phyloP scores from a whole-genome alignment of 2,329 filamentous ascomycete genomes.

The Ascochyta viciae-villosae region DNA sequence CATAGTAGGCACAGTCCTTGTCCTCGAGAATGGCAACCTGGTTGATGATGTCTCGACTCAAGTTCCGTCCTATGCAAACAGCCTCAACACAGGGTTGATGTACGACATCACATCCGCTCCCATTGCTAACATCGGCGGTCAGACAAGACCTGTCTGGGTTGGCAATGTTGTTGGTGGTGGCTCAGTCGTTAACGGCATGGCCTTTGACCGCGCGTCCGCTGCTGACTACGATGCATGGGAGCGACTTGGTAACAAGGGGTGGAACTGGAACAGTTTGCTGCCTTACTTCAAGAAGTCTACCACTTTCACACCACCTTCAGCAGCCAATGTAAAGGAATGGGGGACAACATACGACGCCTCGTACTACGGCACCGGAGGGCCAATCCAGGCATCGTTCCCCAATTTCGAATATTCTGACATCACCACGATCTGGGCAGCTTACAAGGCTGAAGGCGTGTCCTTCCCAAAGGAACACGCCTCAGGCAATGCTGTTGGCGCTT shows the following conservation, averaged over 20 bases:
- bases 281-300: slow-evolving; percentile 43
- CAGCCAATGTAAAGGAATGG: slow-evolving; percentile 23
- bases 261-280: slow-evolving; percentile 40
- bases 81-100: slow-evolving; percentile 30
- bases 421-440: slow-evolving; percentile 30
- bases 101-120: slow-evolving; percentile 37
- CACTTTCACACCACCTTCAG: slow-evolving; percentile 30
- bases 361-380: slow-evolving; percentile 33
- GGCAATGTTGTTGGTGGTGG: slow-evolving; percentile 46
- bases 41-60: slow-evolving; percentile 32
- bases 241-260: slow-evolving; percentile 62
- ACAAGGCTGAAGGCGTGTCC: slow-evolving; percentile 25
- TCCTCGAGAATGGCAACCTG: slow-evolving; percentile 37
- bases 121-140: slow-evolving; percentile 22
- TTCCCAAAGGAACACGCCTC: slow-evolving; percentile 36
- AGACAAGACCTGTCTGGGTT: slow-evolving; percentile 26
- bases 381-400: slow-evolving; percentile 35
- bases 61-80: slow-evolving; percentile 32
- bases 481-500: slow-evolving; percentile 37
- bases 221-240: slow-evolving; percentile 62
- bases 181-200: slow-evolving; percentile 50
- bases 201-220: slow-evolving; percentile 45
- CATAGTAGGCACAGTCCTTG: slow-evolving; percentile 33
- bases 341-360: slow-evolving; percentile 35
- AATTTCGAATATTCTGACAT: slow-evolving; percentile 34